These are phyloP conservation scores for Fraxinus albicans DNA, from an alignment of 305 asterid genomes.

Conservation along the genomic window DNA sequence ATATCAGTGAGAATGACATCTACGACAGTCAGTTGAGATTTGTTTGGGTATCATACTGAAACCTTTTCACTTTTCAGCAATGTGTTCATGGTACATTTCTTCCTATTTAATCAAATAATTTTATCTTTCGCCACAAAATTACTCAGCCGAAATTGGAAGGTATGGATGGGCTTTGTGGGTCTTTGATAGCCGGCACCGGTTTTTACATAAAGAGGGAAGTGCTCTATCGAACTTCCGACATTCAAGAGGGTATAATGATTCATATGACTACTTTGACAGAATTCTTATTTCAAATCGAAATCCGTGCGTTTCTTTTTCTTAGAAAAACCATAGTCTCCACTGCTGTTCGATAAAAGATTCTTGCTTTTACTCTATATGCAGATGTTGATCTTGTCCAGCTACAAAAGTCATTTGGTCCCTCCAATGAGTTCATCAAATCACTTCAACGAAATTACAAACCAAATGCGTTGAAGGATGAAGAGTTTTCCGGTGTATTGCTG, in stretches of 20 bases:
- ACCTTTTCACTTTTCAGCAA: neutral
- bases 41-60: slow-evolving; percentile 33
- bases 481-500: neutral
- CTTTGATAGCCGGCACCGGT: slow-evolving; percentile 49
- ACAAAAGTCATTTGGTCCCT: slow-evolving; percentile 41
- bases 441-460: slow-evolving; percentile 17
- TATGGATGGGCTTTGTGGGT: slow-evolving; percentile 56
- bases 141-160: slow-evolving; percentile 10
- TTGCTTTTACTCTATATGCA: slow-evolving; percentile 1
- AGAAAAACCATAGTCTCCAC: neutral
- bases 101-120: neutral
- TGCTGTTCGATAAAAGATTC: neutral
- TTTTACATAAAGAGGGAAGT: slow-evolving; percentile 63
- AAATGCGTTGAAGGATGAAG: neutral
- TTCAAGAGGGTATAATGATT: slow-evolving; percentile 22
- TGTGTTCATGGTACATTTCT: neutral
- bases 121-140: neutral
- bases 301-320: neutral
- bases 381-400: slow-evolving; percentile 34
- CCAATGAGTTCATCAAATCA: slow-evolving; percentile 47
- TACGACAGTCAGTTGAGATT: slow-evolving; percentile 44
- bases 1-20: slow-evolving; percentile 46
- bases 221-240: slow-evolving; percentile 33
- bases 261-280: neutral
- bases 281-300: neutral